Percentiles rank a stretch among this genome's conserved stretches.
Conservation (phyloP, 2,329 filamentous ascomycete genomes). For the Pseudogymnoascus sp. region DNA sequence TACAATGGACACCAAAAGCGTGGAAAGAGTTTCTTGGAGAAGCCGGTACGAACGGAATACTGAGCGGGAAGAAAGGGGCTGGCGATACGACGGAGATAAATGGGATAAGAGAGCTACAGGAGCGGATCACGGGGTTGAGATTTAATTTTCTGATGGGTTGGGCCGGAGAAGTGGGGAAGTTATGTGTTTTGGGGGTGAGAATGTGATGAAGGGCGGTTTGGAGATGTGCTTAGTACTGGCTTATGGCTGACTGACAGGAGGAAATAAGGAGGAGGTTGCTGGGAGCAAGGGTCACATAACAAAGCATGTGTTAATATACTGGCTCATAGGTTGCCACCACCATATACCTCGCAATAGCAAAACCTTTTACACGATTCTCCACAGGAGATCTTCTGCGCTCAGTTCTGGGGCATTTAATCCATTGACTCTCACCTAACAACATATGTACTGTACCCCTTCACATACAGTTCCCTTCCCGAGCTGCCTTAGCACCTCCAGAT, state of each 20-base stretch:
- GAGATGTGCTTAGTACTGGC: no score
- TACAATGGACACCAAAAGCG: slow-evolving; percentile 43
- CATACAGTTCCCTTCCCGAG: background rate
- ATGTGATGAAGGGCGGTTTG: slow-evolving; percentile 24
- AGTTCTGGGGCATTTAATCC: background rate
- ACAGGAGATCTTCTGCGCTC: background rate
- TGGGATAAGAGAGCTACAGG: slow-evolving; percentile 40
- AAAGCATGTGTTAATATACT: background rate
- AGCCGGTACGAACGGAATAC: slow-evolving; percentile 33
- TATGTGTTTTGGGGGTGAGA: slow-evolving; percentile 36
- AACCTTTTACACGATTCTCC: background rate
- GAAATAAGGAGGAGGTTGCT: background rate
- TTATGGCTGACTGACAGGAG: background rate
- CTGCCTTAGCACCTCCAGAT: background rate
- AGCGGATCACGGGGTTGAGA: slow-evolving; percentile 41
- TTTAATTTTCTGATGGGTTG: slow-evolving; percentile 48
- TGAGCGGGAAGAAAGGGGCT: slow-evolving; percentile 10
- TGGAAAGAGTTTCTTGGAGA: slow-evolving; percentile 42
- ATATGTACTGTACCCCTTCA: background rate
- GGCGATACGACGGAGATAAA: slow-evolving; percentile 25
- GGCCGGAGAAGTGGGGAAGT: slow-evolving; percentile 31
- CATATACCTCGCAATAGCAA: background rate
- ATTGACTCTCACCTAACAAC: background rate
- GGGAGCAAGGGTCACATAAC: background rate
- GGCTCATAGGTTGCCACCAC: background rate